phyloP scores from a whole-genome alignment of 2,329 filamentous ascomycete genomes.

The Aspergillus sojae region DNA sequence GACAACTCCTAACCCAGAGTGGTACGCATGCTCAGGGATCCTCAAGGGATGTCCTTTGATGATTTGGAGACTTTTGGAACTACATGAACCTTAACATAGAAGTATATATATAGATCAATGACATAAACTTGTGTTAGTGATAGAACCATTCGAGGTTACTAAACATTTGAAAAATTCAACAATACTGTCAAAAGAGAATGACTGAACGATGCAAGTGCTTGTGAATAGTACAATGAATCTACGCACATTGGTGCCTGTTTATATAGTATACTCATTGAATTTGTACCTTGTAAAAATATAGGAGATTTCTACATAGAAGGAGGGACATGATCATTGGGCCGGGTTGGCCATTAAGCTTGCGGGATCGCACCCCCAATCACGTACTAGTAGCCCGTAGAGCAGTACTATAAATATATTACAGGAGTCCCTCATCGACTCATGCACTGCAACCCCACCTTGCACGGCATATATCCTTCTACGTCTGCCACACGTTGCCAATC shows the following conservation, averaged over 20 bases:
- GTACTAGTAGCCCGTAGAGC: no score
- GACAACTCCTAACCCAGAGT: slow-evolving; percentile 17
- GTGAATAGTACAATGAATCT: background rate
- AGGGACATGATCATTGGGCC: no score
- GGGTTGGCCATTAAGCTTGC: no score
- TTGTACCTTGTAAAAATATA: no score
- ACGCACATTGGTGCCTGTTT: no score
- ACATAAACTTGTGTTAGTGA: background rate
- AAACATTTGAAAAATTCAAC: background rate
- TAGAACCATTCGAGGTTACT: background rate
- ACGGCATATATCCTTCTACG: background rate
- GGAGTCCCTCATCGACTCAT: background rate
- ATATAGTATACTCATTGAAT: no score
- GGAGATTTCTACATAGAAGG: no score
- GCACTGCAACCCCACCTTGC: background rate
- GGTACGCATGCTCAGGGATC: background rate
- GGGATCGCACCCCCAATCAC: no score
- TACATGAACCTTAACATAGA: background rate
- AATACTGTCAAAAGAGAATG: background rate
- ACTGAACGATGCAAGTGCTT: background rate
- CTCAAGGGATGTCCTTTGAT: background rate
- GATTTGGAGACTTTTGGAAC: background rate
- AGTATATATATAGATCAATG: background rate
- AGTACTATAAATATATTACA: no score
- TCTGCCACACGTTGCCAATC: background rate